phyloP scores from a whole-genome alignment of 805 yeast genomes.

The Ogataea corticis region DNA sequence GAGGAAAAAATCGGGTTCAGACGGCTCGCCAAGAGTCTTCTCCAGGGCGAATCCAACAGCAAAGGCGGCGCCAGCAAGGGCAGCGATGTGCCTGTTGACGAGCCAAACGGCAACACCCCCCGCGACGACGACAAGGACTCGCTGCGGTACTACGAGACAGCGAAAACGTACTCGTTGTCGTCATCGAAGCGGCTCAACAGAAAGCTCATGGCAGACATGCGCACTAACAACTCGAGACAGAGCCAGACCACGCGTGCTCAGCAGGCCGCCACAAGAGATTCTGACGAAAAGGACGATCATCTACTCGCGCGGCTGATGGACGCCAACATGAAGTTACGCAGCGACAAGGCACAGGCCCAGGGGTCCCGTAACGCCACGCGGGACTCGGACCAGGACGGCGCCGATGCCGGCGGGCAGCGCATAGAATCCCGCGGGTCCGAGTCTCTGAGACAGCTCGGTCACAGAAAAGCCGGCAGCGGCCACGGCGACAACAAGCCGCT shows the following conservation, averaged over 20 bases:
- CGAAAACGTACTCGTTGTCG: conserved; percentile 18
- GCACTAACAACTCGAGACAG: conserved; percentile 8
- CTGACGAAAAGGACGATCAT: conserved; percentile 18
- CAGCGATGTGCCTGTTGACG: conserved; percentile 13
- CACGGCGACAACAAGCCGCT: conserved; percentile 13
- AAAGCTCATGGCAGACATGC: conserved; percentile 20
- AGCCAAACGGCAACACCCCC: conserved; percentile 3
- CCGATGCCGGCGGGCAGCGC: conserved; percentile 3
- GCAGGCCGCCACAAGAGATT: conserved; percentile 1
- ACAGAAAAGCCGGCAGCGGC: conserved; percentile 8
- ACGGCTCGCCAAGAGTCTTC: conserved; percentile 27
- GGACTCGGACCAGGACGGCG: conserved; percentile 14
- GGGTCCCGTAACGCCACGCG: conserved; percentile 9
- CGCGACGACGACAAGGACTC: conserved; percentile 18
- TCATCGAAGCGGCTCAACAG: conserved; percentile 18
- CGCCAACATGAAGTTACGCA: conserved; percentile 13
- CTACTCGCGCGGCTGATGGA: conserved; percentile 23
- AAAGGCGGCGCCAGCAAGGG: conserved; percentile 9
- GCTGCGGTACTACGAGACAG: conserved; percentile 20
- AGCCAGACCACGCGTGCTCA: conserved; percentile 10
- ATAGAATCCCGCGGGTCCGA: conserved; percentile 14
- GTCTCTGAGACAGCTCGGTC: conserved; percentile 1
- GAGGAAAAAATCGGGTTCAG: conserved; percentile 28
- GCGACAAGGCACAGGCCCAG: conserved; percentile 3
- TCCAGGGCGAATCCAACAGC: conserved; percentile 18